phyloP scores from a whole-genome alignment of 495 filamentous ascomycete species.

The Recurvomyces mirabilis region DNA sequence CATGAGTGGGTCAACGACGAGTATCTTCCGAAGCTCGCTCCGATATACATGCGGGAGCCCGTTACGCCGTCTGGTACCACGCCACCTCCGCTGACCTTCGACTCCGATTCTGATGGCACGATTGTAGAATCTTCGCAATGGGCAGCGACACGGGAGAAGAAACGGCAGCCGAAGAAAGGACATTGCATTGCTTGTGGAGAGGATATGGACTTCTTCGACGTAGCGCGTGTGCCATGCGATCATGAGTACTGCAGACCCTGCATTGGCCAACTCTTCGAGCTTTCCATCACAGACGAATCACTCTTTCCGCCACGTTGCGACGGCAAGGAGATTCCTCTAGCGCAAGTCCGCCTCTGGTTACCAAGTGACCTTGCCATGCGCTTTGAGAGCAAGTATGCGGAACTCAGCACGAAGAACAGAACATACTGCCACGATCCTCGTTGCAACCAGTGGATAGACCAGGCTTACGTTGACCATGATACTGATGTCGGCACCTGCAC shows the following conservation, averaged over 20 bases:
- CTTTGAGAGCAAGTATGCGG: conserved; percentile 5
- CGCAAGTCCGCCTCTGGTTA: conserved; percentile 6
- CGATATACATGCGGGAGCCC: background rate
- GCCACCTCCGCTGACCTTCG: background rate
- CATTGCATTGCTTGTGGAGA: conserved; percentile 7
- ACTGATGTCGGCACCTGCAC: conserved; percentile 7
- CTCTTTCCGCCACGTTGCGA: conserved; percentile 17
- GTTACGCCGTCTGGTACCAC: background rate
- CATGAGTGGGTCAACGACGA: background rate
- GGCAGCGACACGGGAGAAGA: background rate
- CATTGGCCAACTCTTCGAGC: conserved; percentile 9
- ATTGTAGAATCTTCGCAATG: background rate
- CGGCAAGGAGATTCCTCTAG: conserved; percentile 2
- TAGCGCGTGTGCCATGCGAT: conserved; percentile 5
- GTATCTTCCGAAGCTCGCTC: background rate
- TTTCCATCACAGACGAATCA: conserved; percentile 12
- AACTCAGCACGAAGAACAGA: conserved; percentile 6
- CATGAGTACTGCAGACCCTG: conserved; percentile 13
- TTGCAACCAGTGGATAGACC: conserved; percentile 12
- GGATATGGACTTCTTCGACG: conserved; percentile 1
- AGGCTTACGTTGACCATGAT: background rate
- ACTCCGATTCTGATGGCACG: background rate
- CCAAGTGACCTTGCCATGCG: background rate
- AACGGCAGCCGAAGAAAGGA: background rate
- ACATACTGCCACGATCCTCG: conserved; percentile 13